Evolutionary conservation across 2,329 filamentous ascomycete genomes (phyloP), one percentile per base, ranked within the genome.

Genomic region (Fusarium sp.): DNA sequence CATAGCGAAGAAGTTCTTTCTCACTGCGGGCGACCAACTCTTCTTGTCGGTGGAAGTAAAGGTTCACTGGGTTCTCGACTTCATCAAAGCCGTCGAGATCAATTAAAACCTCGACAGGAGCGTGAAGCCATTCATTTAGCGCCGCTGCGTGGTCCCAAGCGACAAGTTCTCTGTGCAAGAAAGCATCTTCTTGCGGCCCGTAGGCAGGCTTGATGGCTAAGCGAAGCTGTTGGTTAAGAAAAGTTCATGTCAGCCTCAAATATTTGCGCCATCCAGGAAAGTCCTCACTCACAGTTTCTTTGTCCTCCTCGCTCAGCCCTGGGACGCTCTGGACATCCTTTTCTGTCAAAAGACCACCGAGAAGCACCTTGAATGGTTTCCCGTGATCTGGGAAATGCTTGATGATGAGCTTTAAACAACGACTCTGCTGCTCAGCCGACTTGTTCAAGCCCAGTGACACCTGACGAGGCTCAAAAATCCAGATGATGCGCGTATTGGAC

Each of bases 31-130:
- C 71, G 22, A 75, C 68, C 8, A 78, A 71, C 35, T 78, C 76
- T 60, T 78, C 76, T 29, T 78, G 76, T n/a, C 76, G 73, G 18
- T 78, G 76, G n/a, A 76, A 68, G 48, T 88, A 87, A 5, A 90
- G 89, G 39, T 91, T 86, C 4, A 89, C 89, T 2, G 84, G 80
- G 41, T 79, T 84, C 41, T 84, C 81, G 35, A 85, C 80, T 69
- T 84, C 80, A 3, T 81, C 76, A 48, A 83, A 78, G 62, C 82
- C 84, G 64, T 80, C 82, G 11, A 82, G 80, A 68, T 85, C 84
- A 63, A 83, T 78, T 50, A 82, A 81, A 39, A 84, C 76, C 63
- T 80, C 82, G 41, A 80, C 78, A 14, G 65, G 48, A 2, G 63
- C 48, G 7, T 65, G 50, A 9, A 67, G 64, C 76, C 76, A 78